Evolutionary conservation across 208 protist species (phyloP).

Genomic region (Crithidia sp.): DNA sequence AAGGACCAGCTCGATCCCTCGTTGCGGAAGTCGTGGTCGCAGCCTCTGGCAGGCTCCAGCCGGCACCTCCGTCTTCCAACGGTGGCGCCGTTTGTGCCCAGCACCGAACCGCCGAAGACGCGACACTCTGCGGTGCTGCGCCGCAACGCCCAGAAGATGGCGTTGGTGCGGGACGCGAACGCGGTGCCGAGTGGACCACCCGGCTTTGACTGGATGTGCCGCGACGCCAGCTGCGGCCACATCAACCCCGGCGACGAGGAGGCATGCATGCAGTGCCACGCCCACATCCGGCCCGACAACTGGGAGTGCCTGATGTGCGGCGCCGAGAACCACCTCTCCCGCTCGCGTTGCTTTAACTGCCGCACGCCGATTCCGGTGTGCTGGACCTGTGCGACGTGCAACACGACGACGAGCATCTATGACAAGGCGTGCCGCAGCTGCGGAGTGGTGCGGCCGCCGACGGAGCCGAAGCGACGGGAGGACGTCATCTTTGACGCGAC

Average conservation of each 20-base stretch:
- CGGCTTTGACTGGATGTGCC: constrained; percentile 91
- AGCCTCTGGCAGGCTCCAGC: not conserved
- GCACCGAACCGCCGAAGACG: not conserved
- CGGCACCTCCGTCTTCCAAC: constrained; percentile 15
- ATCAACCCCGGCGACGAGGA: constrained; percentile 86
- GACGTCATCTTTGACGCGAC: constrained; percentile 27
- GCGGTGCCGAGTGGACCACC: constrained; percentile 52
- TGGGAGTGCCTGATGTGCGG: constrained; percentile 86
- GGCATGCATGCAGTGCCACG: constrained; percentile 59
- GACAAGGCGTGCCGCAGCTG: constrained; percentile 73
- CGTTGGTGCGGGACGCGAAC: constrained; percentile 4
- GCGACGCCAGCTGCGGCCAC: constrained; percentile 54
- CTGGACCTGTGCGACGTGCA: constrained; percentile 72
- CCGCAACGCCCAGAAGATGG: not conserved
- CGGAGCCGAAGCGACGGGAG: constrained; percentile 49
- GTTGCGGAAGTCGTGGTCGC: not conserved
- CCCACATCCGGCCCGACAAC: constrained; percentile 63
- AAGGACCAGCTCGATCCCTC: constrained; percentile 33
- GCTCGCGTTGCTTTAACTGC: constrained; percentile 82
- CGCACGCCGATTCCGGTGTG: constrained; percentile 63
- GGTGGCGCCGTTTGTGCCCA: constrained; percentile 18
- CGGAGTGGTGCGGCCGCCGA: constrained; percentile 37
- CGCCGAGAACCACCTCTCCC: constrained; percentile 80
- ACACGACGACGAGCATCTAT: constrained; percentile 76
- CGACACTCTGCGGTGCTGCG: constrained; percentile 20